These are phyloP conservation scores for Anisodus tanguticus DNA, from an alignment of 257 asterid species.

Conservation along the genomic window DNA sequence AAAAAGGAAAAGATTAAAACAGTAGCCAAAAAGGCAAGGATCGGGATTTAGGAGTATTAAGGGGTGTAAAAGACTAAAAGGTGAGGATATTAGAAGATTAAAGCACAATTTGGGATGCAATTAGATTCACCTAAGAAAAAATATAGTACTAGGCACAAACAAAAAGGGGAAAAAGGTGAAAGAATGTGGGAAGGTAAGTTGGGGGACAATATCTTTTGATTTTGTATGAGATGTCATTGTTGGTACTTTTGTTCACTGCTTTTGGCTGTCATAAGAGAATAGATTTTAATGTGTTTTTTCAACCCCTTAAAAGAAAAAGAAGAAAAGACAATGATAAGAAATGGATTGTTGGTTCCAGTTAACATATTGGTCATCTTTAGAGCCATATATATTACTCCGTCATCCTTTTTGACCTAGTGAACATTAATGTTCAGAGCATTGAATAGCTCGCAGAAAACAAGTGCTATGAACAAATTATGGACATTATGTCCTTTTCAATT, in stretches of 20 bases:
- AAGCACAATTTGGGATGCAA: conserved; percentile 34
- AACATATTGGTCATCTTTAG: conserved; percentile 25
- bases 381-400: neutral
- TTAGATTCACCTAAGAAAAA: conserved; percentile 36
- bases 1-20: conserved; percentile 26
- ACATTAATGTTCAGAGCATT: neutral
- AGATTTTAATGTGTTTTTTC: conserved; percentile 40
- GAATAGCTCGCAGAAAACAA: neutral
- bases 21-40: conserved; percentile 36
- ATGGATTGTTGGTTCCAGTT: conserved; percentile 56
- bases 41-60: conserved; percentile 26
- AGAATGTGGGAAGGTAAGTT: conserved; percentile 44
- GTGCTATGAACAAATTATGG: no score
- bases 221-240: conserved; percentile 48
- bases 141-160: neutral
- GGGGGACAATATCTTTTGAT: conserved; percentile 61
- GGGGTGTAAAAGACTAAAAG: conserved; percentile 14
- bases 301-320: conserved; percentile 44
- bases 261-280: conserved; percentile 39
- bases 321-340: conserved; percentile 36
- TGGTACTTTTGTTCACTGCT: conserved; percentile 40
- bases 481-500: neutral
- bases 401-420: conserved; percentile 35
- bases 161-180: conserved; percentile 38
- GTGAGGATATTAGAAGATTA: conserved; percentile 44